These are phyloP conservation scores for Crotalaria pallida DNA, from an alignment of 306 rosid genomes.

Conservation along the genomic window DNA sequence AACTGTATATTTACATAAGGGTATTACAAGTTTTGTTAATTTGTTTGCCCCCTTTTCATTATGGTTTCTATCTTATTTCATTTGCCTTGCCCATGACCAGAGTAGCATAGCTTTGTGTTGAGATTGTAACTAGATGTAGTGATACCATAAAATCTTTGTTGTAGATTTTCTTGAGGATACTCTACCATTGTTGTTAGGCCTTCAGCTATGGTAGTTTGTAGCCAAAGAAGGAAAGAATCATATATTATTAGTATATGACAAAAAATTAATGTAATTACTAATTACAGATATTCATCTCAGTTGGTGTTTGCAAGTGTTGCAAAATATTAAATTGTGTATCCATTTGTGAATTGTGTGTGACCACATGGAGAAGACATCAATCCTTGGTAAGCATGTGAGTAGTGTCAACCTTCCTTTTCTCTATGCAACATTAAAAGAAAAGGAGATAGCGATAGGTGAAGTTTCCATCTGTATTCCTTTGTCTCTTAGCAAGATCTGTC, in stretches of 20 bases:
- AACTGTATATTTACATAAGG: conserved; percentile 57
- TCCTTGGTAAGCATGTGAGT: conserved; percentile 48
- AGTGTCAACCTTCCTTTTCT: conserved; percentile 29
- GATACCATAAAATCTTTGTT: conserved; percentile 36
- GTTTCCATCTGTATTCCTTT: conserved; percentile 45
- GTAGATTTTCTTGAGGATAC: conserved; percentile 30
- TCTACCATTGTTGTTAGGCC: conserved; percentile 23
- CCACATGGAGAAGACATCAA: conserved; percentile 53
- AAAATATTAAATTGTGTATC: neutral
- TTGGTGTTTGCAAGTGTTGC: conserved; percentile 15
- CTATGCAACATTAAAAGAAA: conserved; percentile 22
- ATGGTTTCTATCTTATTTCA: conserved; percentile 22
- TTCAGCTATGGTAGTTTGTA: conserved; percentile 27
- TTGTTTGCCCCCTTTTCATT: conserved; percentile 11
- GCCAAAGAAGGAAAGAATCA: conserved; percentile 25
- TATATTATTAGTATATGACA: neutral
- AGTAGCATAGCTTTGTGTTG: conserved; percentile 35
- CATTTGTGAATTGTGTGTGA: conserved; percentile 21
- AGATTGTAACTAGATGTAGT: conserved; percentile 43
- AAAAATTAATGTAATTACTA: conserved; percentile 27
- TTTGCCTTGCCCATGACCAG: conserved; percentile 11
- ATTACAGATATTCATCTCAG: conserved; percentile 31
- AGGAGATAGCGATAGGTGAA: conserved; percentile 60
- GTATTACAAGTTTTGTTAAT: conserved; percentile 39
- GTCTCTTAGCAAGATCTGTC: conserved; percentile 24